phyloP scores from a whole-genome alignment of 2,329 filamentous ascomycete genomes.

The Paracorniculantispora psalliotae region DNA sequence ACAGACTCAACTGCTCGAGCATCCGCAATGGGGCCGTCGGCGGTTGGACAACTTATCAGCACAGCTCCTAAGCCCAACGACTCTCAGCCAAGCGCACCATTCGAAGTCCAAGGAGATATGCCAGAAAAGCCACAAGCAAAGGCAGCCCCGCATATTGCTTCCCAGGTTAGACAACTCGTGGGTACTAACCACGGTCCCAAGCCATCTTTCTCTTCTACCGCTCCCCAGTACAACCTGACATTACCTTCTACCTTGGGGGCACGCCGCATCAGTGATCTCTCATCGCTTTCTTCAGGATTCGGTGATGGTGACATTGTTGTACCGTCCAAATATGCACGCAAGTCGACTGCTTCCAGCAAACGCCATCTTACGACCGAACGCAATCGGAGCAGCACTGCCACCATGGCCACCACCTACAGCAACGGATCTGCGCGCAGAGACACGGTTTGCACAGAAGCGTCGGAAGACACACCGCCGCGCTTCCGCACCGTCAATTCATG shows the following conservation, averaged over 20 bases:
- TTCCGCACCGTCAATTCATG: constrained; percentile 58
- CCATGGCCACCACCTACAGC: background rate
- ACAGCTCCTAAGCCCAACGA: background rate
- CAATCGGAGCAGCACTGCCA: constrained; percentile 11
- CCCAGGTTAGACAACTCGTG: background rate
- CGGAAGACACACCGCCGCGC: constrained; percentile 48
- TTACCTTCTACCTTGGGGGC: constrained; percentile 31
- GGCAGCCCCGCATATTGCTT: background rate
- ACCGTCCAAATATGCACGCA: constrained; percentile 25
- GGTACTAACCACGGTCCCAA: constrained; percentile 1
- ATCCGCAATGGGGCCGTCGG: background rate
- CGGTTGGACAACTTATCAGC: background rate
- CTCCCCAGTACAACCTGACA: constrained; percentile 21
- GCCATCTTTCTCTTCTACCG: constrained; percentile 9
- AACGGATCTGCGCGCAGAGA: constrained; percentile 31
- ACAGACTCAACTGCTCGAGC: background rate
- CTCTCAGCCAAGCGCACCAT: background rate
- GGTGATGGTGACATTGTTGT: constrained; percentile 57
- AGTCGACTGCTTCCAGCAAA: constrained; percentile 12
- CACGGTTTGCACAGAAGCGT: constrained; percentile 48
- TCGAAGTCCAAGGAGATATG: background rate
- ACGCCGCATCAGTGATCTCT: constrained; percentile 46
- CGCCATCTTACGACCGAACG: background rate
- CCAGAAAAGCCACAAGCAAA: background rate
- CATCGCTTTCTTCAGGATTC: constrained; percentile 60